Percentiles rank a stretch among this genome's conserved stretches.
Evolutionary conservation across 352 stramenopile genomes (phyloP).

Genomic region (Phytophthora boehmeriae): DNA sequence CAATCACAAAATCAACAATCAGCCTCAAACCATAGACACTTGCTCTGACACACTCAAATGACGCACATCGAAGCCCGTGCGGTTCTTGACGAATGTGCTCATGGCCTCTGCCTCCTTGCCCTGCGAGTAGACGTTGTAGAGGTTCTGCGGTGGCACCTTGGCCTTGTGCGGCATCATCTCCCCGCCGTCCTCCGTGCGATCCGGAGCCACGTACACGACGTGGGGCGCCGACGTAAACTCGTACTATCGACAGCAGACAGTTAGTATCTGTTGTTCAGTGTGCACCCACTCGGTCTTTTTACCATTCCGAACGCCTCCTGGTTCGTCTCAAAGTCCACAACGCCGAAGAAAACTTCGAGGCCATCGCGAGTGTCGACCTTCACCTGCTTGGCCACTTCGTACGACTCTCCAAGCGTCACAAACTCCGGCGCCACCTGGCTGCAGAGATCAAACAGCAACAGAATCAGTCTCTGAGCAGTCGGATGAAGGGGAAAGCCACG

Average conservation of each 20-base stretch:
- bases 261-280: slow-evolving; percentile 1
- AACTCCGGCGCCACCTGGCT: slow-evolving; percentile 79
- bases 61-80: slow-evolving; percentile 82
- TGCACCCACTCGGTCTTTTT: no score
- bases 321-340: slow-evolving; percentile 82
- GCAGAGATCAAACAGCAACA: not conserved
- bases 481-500: no score
- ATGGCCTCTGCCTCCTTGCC: slow-evolving; percentile 77
- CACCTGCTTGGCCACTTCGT: slow-evolving; percentile 63
- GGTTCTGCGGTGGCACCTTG: slow-evolving; percentile 52
- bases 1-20: not conserved
- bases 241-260: slow-evolving; percentile 38
- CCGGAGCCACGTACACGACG: slow-evolving; percentile 74
- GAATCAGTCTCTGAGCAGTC: not conserved
- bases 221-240: slow-evolving; percentile 83
- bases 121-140: slow-evolving; percentile 84
- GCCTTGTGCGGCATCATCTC: slow-evolving; percentile 58
- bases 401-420: slow-evolving; percentile 64
- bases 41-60: not conserved
- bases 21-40: not conserved
- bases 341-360: slow-evolving; percentile 74
- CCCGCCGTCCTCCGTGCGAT: slow-evolving; percentile 57
- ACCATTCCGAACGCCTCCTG: slow-evolving; percentile 71
- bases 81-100: slow-evolving; percentile 74
- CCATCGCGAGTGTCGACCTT: slow-evolving; percentile 80